phyloP scores from a whole-genome alignment of 1,284 basidiomycete species.

The Malassezia psittaci region DNA sequence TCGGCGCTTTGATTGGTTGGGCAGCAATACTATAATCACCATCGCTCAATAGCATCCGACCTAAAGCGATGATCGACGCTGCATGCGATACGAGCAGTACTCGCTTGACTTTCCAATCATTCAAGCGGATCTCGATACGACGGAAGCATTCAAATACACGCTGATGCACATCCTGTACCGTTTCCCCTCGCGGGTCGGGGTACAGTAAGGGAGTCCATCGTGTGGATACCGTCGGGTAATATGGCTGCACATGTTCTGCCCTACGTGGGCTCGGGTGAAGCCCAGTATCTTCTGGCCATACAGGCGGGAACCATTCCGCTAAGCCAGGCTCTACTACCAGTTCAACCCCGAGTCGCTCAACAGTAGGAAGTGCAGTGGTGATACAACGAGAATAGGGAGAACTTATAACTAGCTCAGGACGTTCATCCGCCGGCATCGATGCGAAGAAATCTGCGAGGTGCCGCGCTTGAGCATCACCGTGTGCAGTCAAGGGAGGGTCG shows the following conservation, averaged over 20 bases:
- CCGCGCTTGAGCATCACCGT: constrained; percentile 65
- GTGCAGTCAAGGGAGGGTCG: constrained; percentile 67
- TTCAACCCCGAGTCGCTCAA: constrained; percentile 58
- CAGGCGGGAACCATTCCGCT: constrained; percentile 74
- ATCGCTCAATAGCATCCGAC: constrained; percentile 56
- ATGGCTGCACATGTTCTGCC: constrained; percentile 60
- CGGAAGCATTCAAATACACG: constrained; percentile 56
- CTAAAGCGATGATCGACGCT: constrained; percentile 64
- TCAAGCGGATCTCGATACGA: constrained; percentile 28
- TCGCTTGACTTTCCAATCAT: constrained; percentile 49
- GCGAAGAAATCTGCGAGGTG: constrained; percentile 61
- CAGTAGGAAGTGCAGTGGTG: constrained; percentile 62
- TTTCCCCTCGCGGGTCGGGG: constrained; percentile 64
- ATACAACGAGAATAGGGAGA: constrained; percentile 63
- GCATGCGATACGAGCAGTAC: constrained; percentile 68
- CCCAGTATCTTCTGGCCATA: constrained; percentile 53
- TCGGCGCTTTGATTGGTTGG: constrained; percentile 46
- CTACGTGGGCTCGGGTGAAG: constrained; percentile 24
- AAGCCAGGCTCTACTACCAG: constrained; percentile 67
- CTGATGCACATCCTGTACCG: constrained; percentile 57
- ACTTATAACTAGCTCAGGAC: constrained; percentile 60
- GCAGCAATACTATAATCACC: constrained; percentile 28
- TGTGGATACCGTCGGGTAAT: constrained; percentile 53
- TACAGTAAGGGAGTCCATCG: constrained; percentile 57
- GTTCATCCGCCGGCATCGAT: constrained; percentile 58